A percentile compares a stretch with the other conserved stretches of the same genome.
Conservation (phyloP, 208 protist genomes). For the Leptomonas pyrrhocoris region DNA sequence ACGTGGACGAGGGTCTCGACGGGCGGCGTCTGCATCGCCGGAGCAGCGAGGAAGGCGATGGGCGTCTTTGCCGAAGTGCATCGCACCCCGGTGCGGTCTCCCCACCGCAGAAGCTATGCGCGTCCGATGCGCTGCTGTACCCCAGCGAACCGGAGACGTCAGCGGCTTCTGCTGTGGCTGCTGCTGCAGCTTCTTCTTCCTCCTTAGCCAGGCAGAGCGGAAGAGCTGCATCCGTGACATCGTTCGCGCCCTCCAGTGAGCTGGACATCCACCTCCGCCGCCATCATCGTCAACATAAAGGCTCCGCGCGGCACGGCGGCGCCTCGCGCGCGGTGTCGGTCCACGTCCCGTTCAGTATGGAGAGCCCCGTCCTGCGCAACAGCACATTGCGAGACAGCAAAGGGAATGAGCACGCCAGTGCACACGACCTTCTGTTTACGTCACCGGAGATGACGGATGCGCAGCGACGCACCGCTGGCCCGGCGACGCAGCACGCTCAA, state of each 20-base stretch:
- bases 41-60: not conserved
- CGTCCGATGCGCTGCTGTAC: not conserved
- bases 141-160: not conserved
- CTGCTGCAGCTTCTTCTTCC: not conserved
- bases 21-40: not conserved
- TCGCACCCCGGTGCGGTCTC: constrained; percentile 2
- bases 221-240: not conserved
- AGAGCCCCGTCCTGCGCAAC: constrained; percentile 9
- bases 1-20: constrained; percentile 5
- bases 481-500: not conserved
- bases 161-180: no score
- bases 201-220: not conserved
- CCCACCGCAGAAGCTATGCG: not conserved
- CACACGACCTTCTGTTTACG: constrained; percentile 25
- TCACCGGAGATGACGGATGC: not conserved
- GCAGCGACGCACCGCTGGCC: not conserved
- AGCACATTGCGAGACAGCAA: not conserved
- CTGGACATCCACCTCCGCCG: not conserved
- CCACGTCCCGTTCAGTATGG: constrained; percentile 20
- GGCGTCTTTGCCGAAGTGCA: not conserved
- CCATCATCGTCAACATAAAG: not conserved
- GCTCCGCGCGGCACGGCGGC: not conserved
- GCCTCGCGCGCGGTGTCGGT: constrained; percentile 13
- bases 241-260: not conserved
- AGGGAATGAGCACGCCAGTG: not conserved